Base-by-base conservation (phyloP, 169 alveolate genomes). In the Plasmodium gallinaceum region DNA sequence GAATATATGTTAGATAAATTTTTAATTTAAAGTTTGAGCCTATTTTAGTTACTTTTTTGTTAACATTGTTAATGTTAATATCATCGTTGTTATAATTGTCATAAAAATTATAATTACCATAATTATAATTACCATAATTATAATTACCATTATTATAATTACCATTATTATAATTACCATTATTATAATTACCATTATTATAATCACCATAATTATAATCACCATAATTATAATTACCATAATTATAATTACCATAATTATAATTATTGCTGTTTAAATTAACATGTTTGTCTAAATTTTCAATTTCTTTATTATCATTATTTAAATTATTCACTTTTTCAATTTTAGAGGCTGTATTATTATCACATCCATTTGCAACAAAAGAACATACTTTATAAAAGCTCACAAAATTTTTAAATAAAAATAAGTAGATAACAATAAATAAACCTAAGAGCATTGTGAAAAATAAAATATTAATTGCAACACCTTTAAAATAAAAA, bases 401-500 rank as follows among this genome's bases (percentile, higher is more conserved):
- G 54, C 60, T n/a, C 26, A 45, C 10, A 69, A 86, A 71, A 71
- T 58, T 70, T 64, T 18, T 60, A 74, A 60, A 71, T 48, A 60
- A 37, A 52, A 43, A 61, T 46, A 60, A 24, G 65, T 86, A 86
- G 52, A 71, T 70, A 20, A 61, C 32, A 32, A 72, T 42, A 58
- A 86, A 45, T 39, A 57, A 45, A 39, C 69, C 58, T 10, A 86
- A 12, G 22, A 86, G 20, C 24, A 86, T 24, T 18, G 26, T 69
- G 22, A 52, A 2, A 65, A 58, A 86, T 14, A 86, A 24, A 10
- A 86, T 7, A 86, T 86, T 69, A 43, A 86, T 72, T 5, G 60
- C 18, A 8, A 70, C 54, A 39, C 92, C 92, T 70, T 64, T 86
- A 22, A 86, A n/a, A 16, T 71, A 42, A 54, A 20, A 71, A 70